Conservation (phyloP, 164 flowering plant genomes). For the Aristolochia californica region DNA sequence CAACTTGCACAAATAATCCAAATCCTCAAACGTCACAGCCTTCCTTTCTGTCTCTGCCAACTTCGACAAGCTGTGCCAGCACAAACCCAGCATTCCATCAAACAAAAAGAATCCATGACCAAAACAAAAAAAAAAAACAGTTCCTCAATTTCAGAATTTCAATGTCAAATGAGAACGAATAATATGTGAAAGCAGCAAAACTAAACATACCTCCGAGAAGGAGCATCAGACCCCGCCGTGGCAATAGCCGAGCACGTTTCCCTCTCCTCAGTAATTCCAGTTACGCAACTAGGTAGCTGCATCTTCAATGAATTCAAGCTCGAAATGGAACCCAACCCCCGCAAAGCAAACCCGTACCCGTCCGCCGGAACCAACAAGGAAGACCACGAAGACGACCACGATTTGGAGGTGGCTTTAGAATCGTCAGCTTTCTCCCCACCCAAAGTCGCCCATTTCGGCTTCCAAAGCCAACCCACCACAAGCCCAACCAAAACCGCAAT, state of each 20-base stretch:
- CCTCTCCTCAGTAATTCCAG: conserved; percentile 32
- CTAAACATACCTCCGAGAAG: conserved; percentile 35
- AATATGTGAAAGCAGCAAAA: background rate
- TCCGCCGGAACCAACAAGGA: background rate
- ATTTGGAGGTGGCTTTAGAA: background rate
- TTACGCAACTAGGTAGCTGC: conserved; percentile 37
- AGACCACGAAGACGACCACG: conserved; percentile 5
- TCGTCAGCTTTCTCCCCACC: conserved; percentile 21
- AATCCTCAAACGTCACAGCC: conserved; percentile 40
- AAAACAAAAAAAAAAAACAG: background rate
- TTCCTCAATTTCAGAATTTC: background rate
- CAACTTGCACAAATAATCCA: conserved; percentile 38
- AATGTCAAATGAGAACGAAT: background rate
- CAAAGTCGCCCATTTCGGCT: conserved; percentile 60
- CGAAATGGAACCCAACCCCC: conserved; percentile 11
- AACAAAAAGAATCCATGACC: background rate
- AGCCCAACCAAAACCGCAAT: conserved; percentile 58
- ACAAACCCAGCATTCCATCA: conserved; percentile 3
- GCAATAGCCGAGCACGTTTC: conserved; percentile 14
- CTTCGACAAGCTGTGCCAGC: conserved; percentile 25
- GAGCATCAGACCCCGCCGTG: conserved; percentile 6
- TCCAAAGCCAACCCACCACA: conserved; percentile 81
- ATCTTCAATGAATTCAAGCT: conserved; percentile 34
- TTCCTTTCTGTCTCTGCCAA: conserved; percentile 17
- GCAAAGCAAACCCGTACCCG: conserved; percentile 5